Evolutionary conservation across 2,329 filamentous ascomycete species (phyloP), one percentile per base, ranked within the genome.

Genomic region (Calycina marina): DNA sequence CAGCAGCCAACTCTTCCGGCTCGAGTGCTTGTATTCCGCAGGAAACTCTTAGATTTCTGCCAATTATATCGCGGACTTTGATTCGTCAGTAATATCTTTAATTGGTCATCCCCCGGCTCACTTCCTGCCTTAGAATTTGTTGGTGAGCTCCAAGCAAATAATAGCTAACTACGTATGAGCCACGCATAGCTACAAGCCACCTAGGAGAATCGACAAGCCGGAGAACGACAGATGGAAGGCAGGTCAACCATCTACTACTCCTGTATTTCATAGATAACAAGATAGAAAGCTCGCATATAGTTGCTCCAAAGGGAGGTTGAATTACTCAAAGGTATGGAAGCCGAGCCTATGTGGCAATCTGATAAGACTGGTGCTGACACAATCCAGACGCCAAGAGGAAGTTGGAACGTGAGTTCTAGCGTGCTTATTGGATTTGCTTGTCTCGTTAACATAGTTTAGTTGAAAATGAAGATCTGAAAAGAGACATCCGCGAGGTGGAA

Each of bases 41-140:
- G 24, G 31, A 34, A 34, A 34, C 25, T 34, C 31, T 34, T 1
- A 28, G 31, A 15, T 17, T 34, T 34, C 31, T 34, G 25, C 25
- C 31, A 18, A 34, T 28, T 20, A 34, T 34, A 34, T 34, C 16
- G 24, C 31, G 25, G 22, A 34, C 31, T 34, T 28, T 28, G 25
- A 34, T 34, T 22, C 25, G 24, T 34, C 6, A 34, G 31, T 28
- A 34, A 12, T 14, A 18, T 28, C 25, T 34, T 34, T 15, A 28
- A 34, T 28, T 28, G 12, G 31, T 28, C 13, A 34, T 28, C n/a
- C 15, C 24, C 24, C 24, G 15, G 31, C 31, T 34, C 13, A 34
- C 25, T 22, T 34, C 15, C 8, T 34, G 15, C 6, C 31, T 18
- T 34, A 34, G 31, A 34, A 34, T 34, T 32, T 22, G 13, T 32